Evolutionary conservation across 2,329 filamentous ascomycete species (phyloP), one percentile per base, ranked within the genome.

Genomic region (Colletotrichum tropicale): DNA sequence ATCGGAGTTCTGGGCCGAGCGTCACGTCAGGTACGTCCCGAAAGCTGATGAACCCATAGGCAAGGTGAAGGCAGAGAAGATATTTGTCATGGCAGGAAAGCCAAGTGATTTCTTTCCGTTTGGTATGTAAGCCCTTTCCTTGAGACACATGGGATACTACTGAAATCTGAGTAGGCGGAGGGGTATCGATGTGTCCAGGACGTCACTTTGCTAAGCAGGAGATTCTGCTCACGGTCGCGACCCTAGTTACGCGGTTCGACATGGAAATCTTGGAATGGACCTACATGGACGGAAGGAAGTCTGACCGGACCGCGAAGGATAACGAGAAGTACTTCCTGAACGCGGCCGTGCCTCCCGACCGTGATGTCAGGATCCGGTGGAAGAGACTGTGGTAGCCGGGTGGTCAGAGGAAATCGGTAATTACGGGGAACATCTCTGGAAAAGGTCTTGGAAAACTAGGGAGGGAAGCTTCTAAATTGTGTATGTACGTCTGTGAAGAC

Each of bases 181-280:
- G 85, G 0, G 55, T 76, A 0, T 76, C 79, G 2, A 81, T 84
- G 8, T 88, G 85, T 65, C 83, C 86, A 4, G 86, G 85, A 4
- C 80, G 85, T 0, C 79, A 83, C 62, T 85, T 87, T 76, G 85
- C 85, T 1, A 87, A 87, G 76, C 80, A 81, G 58, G 84, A 86
- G 78, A 83, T 87, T 32, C 76, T 87, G 10, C 52, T 82, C 13
- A 79, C 81, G 2, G 60, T 85, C 3, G 84, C 83, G 9, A 75
- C 83, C 30, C 38, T 85, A 4, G 71, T 84, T 2, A 71, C 76
- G 3, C 76, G 56, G 8, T 84, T 84, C 28, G 83, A 85, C 32
- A 76, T 85, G 15, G 81, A 84, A 66, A 79, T 84, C 62, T 38
- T 75, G 13, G 76, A 77, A 18, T 77, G 74, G 76, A 72, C 66